These are phyloP conservation scores for Viola pubescens DNA, from an alignment of 441 rosid genomes.

Conservation along the genomic window DNA sequence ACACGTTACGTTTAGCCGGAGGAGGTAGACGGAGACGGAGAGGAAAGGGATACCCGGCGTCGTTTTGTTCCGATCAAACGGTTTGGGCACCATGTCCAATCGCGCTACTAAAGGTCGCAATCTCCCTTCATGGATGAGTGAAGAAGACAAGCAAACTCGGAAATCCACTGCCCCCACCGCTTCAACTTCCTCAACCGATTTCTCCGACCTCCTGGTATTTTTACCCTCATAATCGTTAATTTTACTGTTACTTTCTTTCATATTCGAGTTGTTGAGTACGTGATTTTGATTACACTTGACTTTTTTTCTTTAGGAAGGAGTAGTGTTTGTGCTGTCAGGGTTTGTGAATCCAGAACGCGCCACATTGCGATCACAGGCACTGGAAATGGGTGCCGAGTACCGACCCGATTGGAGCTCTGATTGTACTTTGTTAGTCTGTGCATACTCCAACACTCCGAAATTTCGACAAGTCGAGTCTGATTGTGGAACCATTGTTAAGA, in stretches of 20 bases:
- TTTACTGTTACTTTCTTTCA: background rate
- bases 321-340: slow-evolving; percentile 76
- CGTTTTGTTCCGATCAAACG: too few relatives aligned
- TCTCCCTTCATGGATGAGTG: slow-evolving; percentile 88
- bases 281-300: slow-evolving; percentile 12
- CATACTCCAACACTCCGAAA: slow-evolving; percentile 87
- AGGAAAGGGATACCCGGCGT: too few relatives aligned
- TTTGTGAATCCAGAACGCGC: slow-evolving; percentile 87
- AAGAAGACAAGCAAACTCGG: slow-evolving; percentile 32
- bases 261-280: background rate
- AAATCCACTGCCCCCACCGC: slow-evolving; percentile 3
- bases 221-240: background rate
- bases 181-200: slow-evolving; percentile 5
- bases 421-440: slow-evolving; percentile 78
- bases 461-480: slow-evolving; percentile 75
- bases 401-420: slow-evolving; percentile 76
- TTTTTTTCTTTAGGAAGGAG: slow-evolving; percentile 62
- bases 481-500: slow-evolving; percentile 71
- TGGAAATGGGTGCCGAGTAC: slow-evolving; percentile 87
- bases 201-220: slow-evolving; percentile 61
- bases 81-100: slow-evolving; percentile 1
- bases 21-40: too few relatives aligned
- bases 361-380: slow-evolving; percentile 68
- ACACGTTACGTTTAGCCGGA: too few relatives aligned
- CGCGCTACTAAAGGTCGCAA: slow-evolving; percentile 37